Conservation (phyloP, 352 stramenopile genomes). For the Phytophthora litchii region DNA sequence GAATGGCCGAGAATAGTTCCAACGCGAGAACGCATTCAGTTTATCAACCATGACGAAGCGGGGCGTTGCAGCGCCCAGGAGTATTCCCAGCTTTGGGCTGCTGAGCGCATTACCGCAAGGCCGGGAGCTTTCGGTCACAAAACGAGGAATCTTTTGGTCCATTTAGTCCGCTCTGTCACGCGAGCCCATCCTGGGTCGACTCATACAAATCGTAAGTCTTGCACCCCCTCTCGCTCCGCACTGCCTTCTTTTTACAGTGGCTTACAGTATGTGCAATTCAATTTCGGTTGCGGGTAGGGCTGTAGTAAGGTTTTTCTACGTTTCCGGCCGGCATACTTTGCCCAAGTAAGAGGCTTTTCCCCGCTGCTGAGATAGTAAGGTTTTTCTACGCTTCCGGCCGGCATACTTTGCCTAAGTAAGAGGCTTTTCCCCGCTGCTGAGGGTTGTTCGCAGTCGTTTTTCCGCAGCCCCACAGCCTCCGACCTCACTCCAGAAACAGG, state of each 20-base stretch:
- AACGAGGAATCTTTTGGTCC: not conserved
- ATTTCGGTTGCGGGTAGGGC: slow-evolving; percentile 19
- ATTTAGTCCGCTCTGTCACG: slow-evolving; percentile 7
- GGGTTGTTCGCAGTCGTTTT: slow-evolving; percentile 27
- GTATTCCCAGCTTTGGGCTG: too few relatives aligned
- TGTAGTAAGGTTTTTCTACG: slow-evolving; percentile 8
- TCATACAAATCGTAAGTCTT: slow-evolving; percentile 4
- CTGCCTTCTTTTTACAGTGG: slow-evolving; percentile 28
- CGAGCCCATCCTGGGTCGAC: not conserved
- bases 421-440: not conserved
- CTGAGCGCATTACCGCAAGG: too few relatives aligned
- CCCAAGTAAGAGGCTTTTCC: too few relatives aligned
- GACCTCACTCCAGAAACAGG: slow-evolving; percentile 18
- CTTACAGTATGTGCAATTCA: slow-evolving; percentile 17
- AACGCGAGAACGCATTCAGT: too few relatives aligned
- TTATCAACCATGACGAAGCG: too few relatives aligned
- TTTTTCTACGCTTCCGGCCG: slow-evolving; percentile 5
- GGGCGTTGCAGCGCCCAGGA: too few relatives aligned
- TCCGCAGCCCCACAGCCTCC: not conserved
- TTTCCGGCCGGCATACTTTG: too few relatives aligned
- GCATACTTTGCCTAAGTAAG: too few relatives aligned
- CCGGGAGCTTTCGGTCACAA: too few relatives aligned
- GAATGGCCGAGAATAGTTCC: too few relatives aligned
- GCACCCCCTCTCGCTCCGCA: slow-evolving; percentile 13
- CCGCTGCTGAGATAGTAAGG: not conserved